Percentiles rank a stretch among this genome's conserved stretches.
phyloP scores from a whole-genome alignment of 2,329 filamentous ascomycete genomes.

The Akanthomyces muscarius region DNA sequence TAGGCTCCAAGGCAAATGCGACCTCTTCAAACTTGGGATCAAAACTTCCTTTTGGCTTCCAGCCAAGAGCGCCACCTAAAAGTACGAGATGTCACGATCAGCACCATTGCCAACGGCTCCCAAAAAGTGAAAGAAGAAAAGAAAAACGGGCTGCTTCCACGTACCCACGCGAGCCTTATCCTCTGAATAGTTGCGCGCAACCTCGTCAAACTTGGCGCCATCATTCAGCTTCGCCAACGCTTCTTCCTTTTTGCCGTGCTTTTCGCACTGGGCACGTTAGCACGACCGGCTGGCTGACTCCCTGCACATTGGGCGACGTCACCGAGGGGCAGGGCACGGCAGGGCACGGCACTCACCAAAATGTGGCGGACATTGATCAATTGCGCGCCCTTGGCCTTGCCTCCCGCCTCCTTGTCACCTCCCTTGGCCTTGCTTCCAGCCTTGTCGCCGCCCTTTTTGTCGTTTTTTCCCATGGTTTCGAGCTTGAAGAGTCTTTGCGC shows the following conservation, averaged over 20 bases:
- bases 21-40: conserved; percentile 68
- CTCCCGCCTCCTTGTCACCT: conserved; percentile 30
- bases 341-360: conserved; percentile 37
- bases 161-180: conserved; percentile 68
- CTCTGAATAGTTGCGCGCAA: conserved; percentile 68
- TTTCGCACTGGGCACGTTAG: conserved; percentile 54
- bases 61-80: conserved; percentile 65
- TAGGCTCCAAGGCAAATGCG: conserved; percentile 65
- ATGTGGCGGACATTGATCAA: conserved; percentile 74
- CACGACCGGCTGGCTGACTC: not conserved
- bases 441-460: conserved; percentile 41
- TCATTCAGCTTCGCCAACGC: conserved; percentile 63
- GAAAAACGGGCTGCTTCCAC: conserved; percentile 9
- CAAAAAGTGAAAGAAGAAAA: too few species aligned
- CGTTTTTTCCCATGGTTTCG: conserved; percentile 36
- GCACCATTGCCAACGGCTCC: conserved; percentile 2
- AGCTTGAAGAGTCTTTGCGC: conserved; percentile 11
- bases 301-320: not conserved
- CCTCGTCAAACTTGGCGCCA: conserved; percentile 69
- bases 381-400: conserved; percentile 51
- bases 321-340: not conserved
- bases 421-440: conserved; percentile 29
- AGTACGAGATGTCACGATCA: not conserved
- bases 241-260: conserved; percentile 74
- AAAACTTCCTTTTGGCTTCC: conserved; percentile 66